phyloP scores from a whole-genome alignment of 176 grass and related monocot species.

The Alopecurus myosuroides region DNA sequence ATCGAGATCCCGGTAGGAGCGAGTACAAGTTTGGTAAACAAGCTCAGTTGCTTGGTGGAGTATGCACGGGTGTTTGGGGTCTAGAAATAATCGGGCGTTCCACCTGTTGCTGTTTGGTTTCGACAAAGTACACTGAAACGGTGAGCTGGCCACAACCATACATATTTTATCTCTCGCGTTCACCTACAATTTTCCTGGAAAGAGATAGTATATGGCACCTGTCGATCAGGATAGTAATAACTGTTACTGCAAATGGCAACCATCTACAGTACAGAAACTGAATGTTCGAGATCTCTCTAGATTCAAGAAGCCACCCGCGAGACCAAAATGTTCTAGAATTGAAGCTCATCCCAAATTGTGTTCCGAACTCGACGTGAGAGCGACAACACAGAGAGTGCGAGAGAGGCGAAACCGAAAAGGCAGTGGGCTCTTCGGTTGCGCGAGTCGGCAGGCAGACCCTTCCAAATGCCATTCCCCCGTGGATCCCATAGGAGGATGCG shows the following conservation, averaged over 20 bases:
- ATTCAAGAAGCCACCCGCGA: background rate
- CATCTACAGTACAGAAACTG: no score
- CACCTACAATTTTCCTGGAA: background rate
- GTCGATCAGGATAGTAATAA: no score
- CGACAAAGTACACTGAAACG: background rate
- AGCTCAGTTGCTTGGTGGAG: background rate
- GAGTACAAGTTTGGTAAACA: background rate
- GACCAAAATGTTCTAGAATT: background rate
- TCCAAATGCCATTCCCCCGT: slow-evolving; percentile 28
- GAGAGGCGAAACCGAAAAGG: slow-evolving; percentile 9
- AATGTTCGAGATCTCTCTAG: background rate
- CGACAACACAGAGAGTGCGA: background rate
- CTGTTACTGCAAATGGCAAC: no score
- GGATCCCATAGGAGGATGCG: slow-evolving; percentile 14
- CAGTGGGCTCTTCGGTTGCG: background rate
- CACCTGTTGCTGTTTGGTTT: background rate
- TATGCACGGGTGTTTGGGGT: background rate
- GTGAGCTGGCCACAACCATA: background rate
- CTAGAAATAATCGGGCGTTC: background rate
- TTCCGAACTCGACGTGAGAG: background rate
- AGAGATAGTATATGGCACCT: background rate
- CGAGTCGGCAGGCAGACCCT: background rate
- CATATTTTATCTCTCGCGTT: background rate
- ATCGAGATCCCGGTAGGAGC: no score
- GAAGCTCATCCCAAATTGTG: background rate